Percentiles rank a stretch among this genome's conserved stretches.
phyloP scores from a whole-genome alignment of 805 yeast genomes.

The Metschnikowia reukaufii region DNA sequence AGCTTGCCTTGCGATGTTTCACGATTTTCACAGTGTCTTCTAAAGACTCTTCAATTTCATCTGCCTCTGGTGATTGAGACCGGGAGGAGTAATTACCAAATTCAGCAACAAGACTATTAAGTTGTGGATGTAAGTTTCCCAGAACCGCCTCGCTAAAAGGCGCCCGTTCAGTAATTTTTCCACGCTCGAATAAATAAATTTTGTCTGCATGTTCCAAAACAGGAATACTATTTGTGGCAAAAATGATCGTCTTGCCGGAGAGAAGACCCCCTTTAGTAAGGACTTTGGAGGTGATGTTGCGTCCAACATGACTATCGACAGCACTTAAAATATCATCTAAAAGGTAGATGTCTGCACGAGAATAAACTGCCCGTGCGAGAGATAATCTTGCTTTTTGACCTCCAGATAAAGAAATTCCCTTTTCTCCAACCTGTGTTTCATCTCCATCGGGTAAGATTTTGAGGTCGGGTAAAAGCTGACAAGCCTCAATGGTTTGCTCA shows the following conservation, averaged over 20 bases:
- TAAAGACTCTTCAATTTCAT: not conserved
- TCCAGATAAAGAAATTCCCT: constrained; percentile 43
- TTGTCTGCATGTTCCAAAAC: constrained; percentile 14
- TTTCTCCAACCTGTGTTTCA: constrained; percentile 44
- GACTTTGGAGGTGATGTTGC: constrained; percentile 32
- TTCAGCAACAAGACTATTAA: constrained; percentile 6
- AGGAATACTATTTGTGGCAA: constrained; percentile 17
- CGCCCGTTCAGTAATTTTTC: constrained; percentile 13
- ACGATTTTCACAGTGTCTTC: not conserved
- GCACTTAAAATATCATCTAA: constrained; percentile 45
- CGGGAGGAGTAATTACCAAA: constrained; percentile 4
- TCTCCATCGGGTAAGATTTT: constrained; percentile 41
- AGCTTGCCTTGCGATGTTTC: constrained; percentile 11
- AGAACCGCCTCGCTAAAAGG: constrained; percentile 4
- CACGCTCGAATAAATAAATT: constrained; percentile 16
- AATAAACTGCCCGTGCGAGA: constrained; percentile 43
- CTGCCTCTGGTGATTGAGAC: constrained; percentile 3
- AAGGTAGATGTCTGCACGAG: constrained; percentile 41
- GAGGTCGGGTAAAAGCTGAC: constrained; percentile 38
- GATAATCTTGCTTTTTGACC: constrained; percentile 45
- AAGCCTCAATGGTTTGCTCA: constrained; percentile 34
- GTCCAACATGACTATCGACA: constrained; percentile 45
- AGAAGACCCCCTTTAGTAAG: constrained; percentile 34
- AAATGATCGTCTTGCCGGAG: constrained; percentile 17
- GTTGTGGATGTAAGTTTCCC: constrained; percentile 10